Percentiles rank a stretch among this genome's conserved stretches.
Evolutionary conservation across 495 filamentous ascomycete genomes (phyloP).

Genomic region (Talaromyces trachyspermus): DNA sequence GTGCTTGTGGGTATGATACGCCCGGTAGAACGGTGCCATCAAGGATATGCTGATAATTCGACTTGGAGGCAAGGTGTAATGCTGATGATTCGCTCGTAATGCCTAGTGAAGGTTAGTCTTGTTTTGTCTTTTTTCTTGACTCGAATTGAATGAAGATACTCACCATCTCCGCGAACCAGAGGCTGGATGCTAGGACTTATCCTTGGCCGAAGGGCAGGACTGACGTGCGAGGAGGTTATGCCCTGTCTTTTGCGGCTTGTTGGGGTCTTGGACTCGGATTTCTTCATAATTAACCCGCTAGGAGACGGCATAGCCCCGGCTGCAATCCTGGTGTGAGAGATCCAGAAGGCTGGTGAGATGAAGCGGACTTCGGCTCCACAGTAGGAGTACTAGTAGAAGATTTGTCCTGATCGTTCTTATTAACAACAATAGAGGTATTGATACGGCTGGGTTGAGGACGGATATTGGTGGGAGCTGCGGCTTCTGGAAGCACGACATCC

Average conservation of each 20-base stretch:
- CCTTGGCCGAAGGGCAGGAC: slow-evolving; percentile 79
- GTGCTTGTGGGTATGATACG: slow-evolving; percentile 80
- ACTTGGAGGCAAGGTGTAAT: slow-evolving; percentile 82
- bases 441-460: slow-evolving; percentile 36
- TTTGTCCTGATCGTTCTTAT: slow-evolving; percentile 21
- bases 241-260: slow-evolving; percentile 60
- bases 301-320: slow-evolving; percentile 36
- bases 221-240: slow-evolving; percentile 65
- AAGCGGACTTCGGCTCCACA: slow-evolving; percentile 21
- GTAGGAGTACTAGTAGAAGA: slow-evolving; percentile 25
- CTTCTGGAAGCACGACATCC: slow-evolving; percentile 58
- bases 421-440: slow-evolving; percentile 30
- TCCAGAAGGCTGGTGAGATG: slow-evolving; percentile 15
- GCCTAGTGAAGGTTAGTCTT: slow-evolving; percentile 21
- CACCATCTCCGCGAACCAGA: slow-evolving; percentile 68
- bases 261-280: slow-evolving; percentile 27
- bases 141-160: slow-evolving; percentile 19
- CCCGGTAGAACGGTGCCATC: slow-evolving; percentile 87
- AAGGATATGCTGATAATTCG: slow-evolving; percentile 95
- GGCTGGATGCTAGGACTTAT: slow-evolving; percentile 95
- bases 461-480: slow-evolving; percentile 39
- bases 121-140: slow-evolving; percentile 3
- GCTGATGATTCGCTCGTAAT: slow-evolving; percentile 67
- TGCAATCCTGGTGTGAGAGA: slow-evolving; percentile 31
- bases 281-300: slow-evolving; percentile 33